phyloP scores from a whole-genome alignment of 2,329 filamentous ascomycete genomes.

The Seiridium cupressi region DNA sequence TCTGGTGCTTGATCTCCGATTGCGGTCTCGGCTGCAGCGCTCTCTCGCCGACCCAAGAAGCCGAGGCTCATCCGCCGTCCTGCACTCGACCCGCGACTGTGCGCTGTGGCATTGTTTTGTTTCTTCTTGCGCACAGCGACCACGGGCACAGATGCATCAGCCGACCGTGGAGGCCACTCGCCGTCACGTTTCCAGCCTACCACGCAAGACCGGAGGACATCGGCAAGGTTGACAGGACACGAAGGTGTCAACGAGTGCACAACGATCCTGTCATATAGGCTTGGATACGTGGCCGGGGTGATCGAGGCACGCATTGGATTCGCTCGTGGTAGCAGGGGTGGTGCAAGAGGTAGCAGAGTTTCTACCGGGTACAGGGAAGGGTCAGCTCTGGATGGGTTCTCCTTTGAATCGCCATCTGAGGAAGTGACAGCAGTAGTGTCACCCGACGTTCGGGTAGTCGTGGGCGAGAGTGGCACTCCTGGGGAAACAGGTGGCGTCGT shows the following conservation, averaged over 20 bases:
- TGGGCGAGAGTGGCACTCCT: constrained; percentile 22
- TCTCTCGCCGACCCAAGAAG: constrained; percentile 37
- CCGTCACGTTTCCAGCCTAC: constrained; percentile 90
- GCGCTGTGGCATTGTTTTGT: constrained; percentile 13
- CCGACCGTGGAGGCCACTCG: constrained; percentile 78
- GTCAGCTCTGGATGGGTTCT: constrained; percentile 31
- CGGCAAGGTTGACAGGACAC: constrained; percentile 82
- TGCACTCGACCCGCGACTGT: constrained; percentile 23
- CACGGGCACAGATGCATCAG: constrained; percentile 38
- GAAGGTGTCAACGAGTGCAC: constrained; percentile 76
- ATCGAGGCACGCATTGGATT: constrained; percentile 80
- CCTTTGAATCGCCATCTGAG: constrained; percentile 38
- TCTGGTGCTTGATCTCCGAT: constrained; percentile 8
- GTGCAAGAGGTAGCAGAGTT: constrained; percentile 68
- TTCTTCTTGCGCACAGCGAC: constrained; percentile 40
- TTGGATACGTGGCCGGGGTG: constrained; percentile 68
- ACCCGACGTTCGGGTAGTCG: constrained; percentile 26
- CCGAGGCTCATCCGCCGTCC: constrained; percentile 47
- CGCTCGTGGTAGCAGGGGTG: constrained; percentile 68
- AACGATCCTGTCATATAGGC: constrained; percentile 88
- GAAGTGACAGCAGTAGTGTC: constrained; percentile 37
- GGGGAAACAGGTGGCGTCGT: constrained; percentile 20
- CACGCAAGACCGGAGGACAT: constrained; percentile 79
- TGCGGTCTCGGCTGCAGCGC: constrained; percentile 17
- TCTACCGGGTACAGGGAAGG: constrained; percentile 50